Base-by-base conservation (phyloP, 2,329 filamentous ascomycete genomes). In the Sodiomyces alkalinus region DNA sequence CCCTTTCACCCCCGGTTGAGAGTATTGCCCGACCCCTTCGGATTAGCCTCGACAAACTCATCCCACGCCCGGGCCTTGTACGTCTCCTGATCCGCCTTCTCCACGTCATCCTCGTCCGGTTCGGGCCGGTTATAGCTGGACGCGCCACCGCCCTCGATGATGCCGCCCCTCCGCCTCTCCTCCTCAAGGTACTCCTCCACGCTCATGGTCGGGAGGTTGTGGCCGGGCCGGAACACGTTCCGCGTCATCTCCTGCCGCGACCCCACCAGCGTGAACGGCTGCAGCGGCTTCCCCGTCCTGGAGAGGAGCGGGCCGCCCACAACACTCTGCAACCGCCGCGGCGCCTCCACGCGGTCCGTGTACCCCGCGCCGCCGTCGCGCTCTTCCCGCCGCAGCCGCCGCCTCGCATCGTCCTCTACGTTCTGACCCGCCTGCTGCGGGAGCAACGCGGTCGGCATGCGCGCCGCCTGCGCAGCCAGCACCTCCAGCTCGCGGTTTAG, bases 141-240 rank as follows among this genome's bases (percentile, higher is more conserved):
- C 43, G 80, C 80, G 12, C 86, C 86, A 17, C 85, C 85, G 19
- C 86, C 90, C 46, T 94, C 80, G 31, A 96, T 81, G 33, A 98
- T 86, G 13, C 82, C 82, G 11, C 90, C 90, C 36, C 80, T 64
- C 39, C 70, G 68, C 45, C 69, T 68, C 58, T 96, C 90, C 52
- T 96, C 87, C 29, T 92, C 90, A 11, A 98, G 62, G 46, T 96
- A 98, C 56, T 98, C 90, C 42, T 98, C 90, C 36, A 98, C 94
- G 2, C 74, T 81, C 90, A 98, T 96, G 3, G 90, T 96, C 1
- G 90, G 90, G 33, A 98, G 58, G 53, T 82, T 94, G 49, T 98
- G 90, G 6, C 90, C 83, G 0, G 83, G 73, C 31, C 81, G 68
- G 53, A 98, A 98, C 1, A 98, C 87, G 3, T 79, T 79, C 33